These are phyloP conservation scores for Hypomyces rosellus DNA, from an alignment of 2,329 filamentous ascomycete genomes.

Conservation along the genomic window DNA sequence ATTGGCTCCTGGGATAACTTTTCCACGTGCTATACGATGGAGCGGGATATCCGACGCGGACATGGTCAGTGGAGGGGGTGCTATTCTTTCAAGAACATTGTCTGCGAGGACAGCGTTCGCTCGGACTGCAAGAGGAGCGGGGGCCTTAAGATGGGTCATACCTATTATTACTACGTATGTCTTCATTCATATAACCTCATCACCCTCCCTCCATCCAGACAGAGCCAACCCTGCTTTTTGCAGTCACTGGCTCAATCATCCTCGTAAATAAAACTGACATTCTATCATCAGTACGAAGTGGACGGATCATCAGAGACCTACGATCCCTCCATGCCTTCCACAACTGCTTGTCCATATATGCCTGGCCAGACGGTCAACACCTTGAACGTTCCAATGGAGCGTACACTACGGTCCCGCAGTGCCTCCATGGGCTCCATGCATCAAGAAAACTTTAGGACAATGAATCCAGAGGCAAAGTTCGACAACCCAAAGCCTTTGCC, in stretches of 20 bases:
- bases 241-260: background rate
- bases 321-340: constrained; percentile 66
- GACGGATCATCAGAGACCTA: constrained; percentile 72
- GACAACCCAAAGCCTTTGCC: constrained; percentile 53
- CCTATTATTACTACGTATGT: constrained; percentile 87
- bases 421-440: constrained; percentile 58
- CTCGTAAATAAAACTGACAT: background rate
- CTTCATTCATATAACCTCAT: background rate
- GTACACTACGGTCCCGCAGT: constrained; percentile 52
- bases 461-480: constrained; percentile 73
- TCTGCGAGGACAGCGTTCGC: constrained; percentile 64
- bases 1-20: constrained; percentile 98
- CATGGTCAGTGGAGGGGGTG: constrained; percentile 79
- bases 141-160: constrained; percentile 84
- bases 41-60: constrained; percentile 69
- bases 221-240: background rate
- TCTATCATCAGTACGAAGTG: constrained; percentile 58
- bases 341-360: constrained; percentile 74
- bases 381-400: constrained; percentile 71
- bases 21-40: constrained; percentile 68
- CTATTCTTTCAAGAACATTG: constrained; percentile 78
- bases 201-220: background rate
- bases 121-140: constrained; percentile 53
- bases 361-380: constrained; percentile 86
- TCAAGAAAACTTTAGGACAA: constrained; percentile 59